These are phyloP conservation scores for Mortierella sp. DNA, from an alignment of 371 early-diverging fungal genomes.

Conservation along the genomic window DNA sequence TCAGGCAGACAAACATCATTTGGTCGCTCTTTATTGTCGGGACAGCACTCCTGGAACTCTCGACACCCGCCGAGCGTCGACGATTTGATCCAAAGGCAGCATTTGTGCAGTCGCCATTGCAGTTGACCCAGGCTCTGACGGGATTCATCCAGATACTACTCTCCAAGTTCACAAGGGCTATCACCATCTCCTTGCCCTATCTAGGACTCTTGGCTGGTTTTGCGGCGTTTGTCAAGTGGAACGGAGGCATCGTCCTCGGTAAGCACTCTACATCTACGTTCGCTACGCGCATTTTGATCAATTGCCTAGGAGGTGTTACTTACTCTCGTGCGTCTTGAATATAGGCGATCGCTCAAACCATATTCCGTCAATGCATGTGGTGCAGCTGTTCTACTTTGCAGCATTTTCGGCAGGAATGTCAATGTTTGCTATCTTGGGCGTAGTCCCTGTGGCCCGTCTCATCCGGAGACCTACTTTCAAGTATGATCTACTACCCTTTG, in stretches of 20 bases:
- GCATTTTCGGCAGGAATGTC: slow-evolving; percentile 69
- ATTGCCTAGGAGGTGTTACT: background rate
- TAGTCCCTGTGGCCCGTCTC: slow-evolving; percentile 40
- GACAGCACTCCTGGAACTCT: slow-evolving; percentile 42
- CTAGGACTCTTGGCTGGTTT: slow-evolving; percentile 65
- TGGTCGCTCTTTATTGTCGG: slow-evolving; percentile 81
- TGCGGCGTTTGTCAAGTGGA: slow-evolving; percentile 79
- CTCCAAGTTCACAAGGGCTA: slow-evolving; percentile 8
- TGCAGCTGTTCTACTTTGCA: slow-evolving; percentile 91
- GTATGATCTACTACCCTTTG: background rate
- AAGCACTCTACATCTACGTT: background rate
- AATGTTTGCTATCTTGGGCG: slow-evolving; percentile 43
- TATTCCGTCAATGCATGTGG: slow-evolving; percentile 83
- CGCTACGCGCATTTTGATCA: background rate
- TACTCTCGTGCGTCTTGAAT: background rate
- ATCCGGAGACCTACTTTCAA: slow-evolving; percentile 48
- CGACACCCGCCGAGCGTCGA: slow-evolving; percentile 28
- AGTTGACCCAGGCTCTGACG: slow-evolving; percentile 25
- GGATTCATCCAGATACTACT: slow-evolving; percentile 31
- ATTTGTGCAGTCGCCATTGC: slow-evolving; percentile 23
- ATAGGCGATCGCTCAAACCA: slow-evolving; percentile 92
- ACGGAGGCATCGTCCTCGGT: slow-evolving; percentile 91
- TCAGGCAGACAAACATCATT: slow-evolving; percentile 94
- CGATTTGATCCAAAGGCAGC: slow-evolving; percentile 45
- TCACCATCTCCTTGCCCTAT: slow-evolving; percentile 52